Conservation (phyloP, 192 early-diverging fungal genomes). For the Backusella liffmaniae region DNA sequence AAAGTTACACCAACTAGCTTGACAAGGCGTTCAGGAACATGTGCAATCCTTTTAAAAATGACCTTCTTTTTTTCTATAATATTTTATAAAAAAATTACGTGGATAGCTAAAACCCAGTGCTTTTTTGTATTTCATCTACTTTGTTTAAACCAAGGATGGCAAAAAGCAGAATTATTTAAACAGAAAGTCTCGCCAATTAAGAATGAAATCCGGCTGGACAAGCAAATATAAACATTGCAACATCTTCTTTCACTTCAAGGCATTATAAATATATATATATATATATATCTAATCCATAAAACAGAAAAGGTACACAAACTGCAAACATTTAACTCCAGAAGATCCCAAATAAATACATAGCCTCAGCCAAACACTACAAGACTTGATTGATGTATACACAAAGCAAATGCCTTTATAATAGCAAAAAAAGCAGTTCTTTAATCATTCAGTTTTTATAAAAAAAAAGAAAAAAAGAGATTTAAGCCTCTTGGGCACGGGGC, state of each 20-base stretch:
- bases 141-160: neutral
- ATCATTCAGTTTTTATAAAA: neutral
- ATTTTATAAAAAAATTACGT: neutral
- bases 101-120: neutral
- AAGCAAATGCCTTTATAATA: too few relatives aligned
- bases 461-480: neutral
- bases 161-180: neutral
- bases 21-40: neutral
- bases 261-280: too few relatives aligned
- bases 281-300: too few relatives aligned
- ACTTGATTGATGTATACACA: too few relatives aligned
- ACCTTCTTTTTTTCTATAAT: neutral
- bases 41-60: neutral
- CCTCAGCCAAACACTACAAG: too few relatives aligned
- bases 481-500: conserved; percentile 29
- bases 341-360: too few relatives aligned
- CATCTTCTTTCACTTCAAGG: too few relatives aligned
- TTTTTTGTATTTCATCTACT: neutral
- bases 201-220: too few relatives aligned
- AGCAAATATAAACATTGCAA: too few relatives aligned
- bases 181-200: neutral
- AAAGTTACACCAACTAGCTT: neutral
- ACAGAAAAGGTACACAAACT: too few relatives aligned
- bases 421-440: neutral
- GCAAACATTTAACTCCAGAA: too few relatives aligned